Evolutionary conservation across 1,139 yeast species (phyloP).

Genomic region (Pichia sp.): DNA sequence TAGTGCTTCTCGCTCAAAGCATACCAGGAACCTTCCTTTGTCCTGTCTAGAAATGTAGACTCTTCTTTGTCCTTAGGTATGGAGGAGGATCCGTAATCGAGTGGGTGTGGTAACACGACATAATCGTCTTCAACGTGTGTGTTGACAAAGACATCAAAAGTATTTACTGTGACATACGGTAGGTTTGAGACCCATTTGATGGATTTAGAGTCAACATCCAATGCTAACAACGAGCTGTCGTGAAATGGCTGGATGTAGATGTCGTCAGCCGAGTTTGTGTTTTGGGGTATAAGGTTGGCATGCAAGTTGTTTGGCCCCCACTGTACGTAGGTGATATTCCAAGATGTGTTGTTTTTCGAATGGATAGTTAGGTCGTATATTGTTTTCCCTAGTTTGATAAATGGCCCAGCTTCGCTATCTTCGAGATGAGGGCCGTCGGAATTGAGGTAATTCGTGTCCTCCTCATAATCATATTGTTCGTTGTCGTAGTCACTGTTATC

Average conservation of each 20-base stretch:
- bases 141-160: slow-evolving; percentile 63
- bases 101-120: slow-evolving; percentile 64
- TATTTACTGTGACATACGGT: slow-evolving; percentile 65
- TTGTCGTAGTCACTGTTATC: slow-evolving; percentile 14
- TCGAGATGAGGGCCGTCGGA: slow-evolving; percentile 11
- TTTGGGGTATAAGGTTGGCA: slow-evolving; percentile 52
- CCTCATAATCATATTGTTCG: slow-evolving; percentile 11
- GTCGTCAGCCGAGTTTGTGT: slow-evolving; percentile 59
- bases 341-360: slow-evolving; percentile 62
- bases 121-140: slow-evolving; percentile 28
- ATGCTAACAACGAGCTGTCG: slow-evolving; percentile 65
- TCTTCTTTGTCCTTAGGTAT: slow-evolving; percentile 16
- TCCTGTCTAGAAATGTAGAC: slow-evolving; percentile 62
- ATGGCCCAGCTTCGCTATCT: slow-evolving; percentile 19
- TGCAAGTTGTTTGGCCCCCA: slow-evolving; percentile 95
- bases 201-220: slow-evolving; percentile 59
- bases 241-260: slow-evolving; percentile 81
- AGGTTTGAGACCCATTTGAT: slow-evolving; percentile 77
- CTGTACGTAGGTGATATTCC: slow-evolving; percentile 84
- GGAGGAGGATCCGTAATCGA: slow-evolving; percentile 25
- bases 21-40: slow-evolving; percentile 72
- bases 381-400: slow-evolving; percentile 51
- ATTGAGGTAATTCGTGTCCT: slow-evolving; percentile 9
- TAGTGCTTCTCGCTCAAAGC: slow-evolving; percentile 76
- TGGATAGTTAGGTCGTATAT: slow-evolving; percentile 59